These are phyloP conservation scores for Aegle marmelos DNA, from an alignment of 345 rosid genomes.

Conservation along the genomic window DNA sequence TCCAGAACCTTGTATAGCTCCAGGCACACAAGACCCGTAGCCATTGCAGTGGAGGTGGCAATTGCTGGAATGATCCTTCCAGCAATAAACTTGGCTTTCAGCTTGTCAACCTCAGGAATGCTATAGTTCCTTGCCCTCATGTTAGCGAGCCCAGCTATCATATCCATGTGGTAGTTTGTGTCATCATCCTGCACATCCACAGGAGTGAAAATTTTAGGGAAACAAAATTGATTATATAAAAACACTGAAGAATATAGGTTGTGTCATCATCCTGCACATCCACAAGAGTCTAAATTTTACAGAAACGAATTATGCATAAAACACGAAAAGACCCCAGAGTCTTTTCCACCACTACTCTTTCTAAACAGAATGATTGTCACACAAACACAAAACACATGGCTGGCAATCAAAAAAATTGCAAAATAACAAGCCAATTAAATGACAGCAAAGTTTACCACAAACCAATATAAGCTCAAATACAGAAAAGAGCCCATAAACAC, in stretches of 20 bases:
- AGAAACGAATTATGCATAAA: neutral
- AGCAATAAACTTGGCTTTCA: slow-evolving; percentile 96
- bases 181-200: slow-evolving; percentile 76
- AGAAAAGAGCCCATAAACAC: neutral
- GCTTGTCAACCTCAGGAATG: slow-evolving; percentile 95
- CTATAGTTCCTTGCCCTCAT: slow-evolving; percentile 99
- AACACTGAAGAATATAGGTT: slow-evolving; percentile 37
- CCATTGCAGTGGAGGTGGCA: slow-evolving; percentile 97
- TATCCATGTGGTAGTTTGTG: slow-evolving; percentile 96
- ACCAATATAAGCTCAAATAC: neutral
- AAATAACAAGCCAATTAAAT: neutral
- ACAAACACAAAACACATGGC: neutral
- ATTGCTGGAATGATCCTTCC: slow-evolving; percentile 99
- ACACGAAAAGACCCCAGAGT: neutral
- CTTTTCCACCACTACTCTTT: neutral
- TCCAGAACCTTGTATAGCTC: slow-evolving; percentile 93
- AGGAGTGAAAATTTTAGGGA: neutral
- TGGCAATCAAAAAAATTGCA: neutral
- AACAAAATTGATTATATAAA: neutral
- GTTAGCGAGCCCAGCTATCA: slow-evolving; percentile 96
- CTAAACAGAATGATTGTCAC: neutral
- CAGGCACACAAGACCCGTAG: slow-evolving; percentile 92
- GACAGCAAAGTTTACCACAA: neutral
- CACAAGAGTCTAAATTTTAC: neutral
- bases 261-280: slow-evolving; percentile 89